Percentiles rank a stretch among this genome's conserved stretches.
Conservation (phyloP, 768 basidiomycete genomes). For the Leccinum incarnatum region DNA sequence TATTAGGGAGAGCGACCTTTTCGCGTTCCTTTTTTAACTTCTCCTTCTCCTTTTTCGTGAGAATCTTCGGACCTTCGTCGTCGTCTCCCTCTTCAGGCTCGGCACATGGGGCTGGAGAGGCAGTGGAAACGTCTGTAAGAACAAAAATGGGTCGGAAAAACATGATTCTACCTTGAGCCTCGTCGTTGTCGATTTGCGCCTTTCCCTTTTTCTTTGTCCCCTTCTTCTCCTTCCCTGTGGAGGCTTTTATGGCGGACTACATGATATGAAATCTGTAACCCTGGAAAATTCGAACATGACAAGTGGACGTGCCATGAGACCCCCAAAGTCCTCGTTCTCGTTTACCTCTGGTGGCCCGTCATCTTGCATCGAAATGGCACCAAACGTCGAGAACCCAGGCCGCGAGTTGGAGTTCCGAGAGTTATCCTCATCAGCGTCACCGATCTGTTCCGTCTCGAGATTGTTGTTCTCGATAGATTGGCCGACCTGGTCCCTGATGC, state of each 20-base stretch:
- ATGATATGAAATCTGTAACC: background rate
- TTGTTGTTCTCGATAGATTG: constrained; percentile 50
- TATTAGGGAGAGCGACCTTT: constrained; percentile 55
- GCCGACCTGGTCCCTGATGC: constrained; percentile 60
- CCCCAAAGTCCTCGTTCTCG: constrained; percentile 68
- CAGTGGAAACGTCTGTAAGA: constrained; percentile 23
- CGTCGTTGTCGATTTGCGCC: constrained; percentile 15
- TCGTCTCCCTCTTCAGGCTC: constrained; percentile 36
- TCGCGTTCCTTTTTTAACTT: constrained; percentile 95
- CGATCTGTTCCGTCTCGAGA: constrained; percentile 26
- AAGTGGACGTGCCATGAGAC: constrained; percentile 62
- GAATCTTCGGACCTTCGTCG: constrained; percentile 59
- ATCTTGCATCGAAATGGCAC: constrained; percentile 43
- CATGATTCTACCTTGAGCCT: constrained; percentile 10
- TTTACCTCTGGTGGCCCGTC: constrained; percentile 43
- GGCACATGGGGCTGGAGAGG: constrained; percentile 26
- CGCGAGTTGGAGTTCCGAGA: constrained; percentile 28
- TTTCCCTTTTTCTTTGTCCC: constrained; percentile 23
- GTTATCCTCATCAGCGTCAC: constrained; percentile 44
- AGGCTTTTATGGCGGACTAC: constrained; percentile 65
- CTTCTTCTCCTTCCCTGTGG: constrained; percentile 29
- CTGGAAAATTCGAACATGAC: background rate
- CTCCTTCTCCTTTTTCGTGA: constrained; percentile 97
- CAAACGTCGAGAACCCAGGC: constrained; percentile 50
- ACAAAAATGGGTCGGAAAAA: background rate